Evolutionary conservation across 1,284 basidiomycete genomes (phyloP), one percentile per base, ranked within the genome.

Genomic region (Rhodotorula mucilaginosa): DNA sequence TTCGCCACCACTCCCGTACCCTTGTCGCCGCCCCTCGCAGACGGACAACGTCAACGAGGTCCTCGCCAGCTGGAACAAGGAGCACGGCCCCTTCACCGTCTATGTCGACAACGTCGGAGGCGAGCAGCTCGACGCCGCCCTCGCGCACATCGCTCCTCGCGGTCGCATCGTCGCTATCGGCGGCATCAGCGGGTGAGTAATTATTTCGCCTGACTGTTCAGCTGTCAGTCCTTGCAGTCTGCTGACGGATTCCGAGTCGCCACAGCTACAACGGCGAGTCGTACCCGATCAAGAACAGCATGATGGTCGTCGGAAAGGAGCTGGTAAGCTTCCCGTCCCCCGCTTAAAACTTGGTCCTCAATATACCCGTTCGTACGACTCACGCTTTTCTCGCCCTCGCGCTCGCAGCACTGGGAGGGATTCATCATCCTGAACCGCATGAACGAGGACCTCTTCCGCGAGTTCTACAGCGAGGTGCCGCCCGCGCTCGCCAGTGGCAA

Each of bases 241-340:
- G 2, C 26, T 57, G n/a, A 29, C 39, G 39, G 39, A 8, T 44
- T 10, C 10, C 10, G 39, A 10, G 7, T 44, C 39, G 39, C 39
- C 39, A 44, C 39, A 44, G 34, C 31, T 64, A 65, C 61, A 73
- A 74, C 62, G 64, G 65, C 18, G 44, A 60, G 46, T 64, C 69
- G 2, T 77, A 81, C 62, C 82, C 81, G 16, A 72, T 84, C 47
- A 80, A 80, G 67, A 83, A 83, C 78, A 80, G 81, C 67, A 79
- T 81, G 64, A 78, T 84, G 70, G 82, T 97, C 69, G 91, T 96
- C 77, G 80, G 86, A 1, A 88, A 90, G 81, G 86, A 91, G 63
- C 89, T 86, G 93, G 2, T 83, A 90, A 81, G 93, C 26, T 34
- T 34, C 34, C 4, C 39, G 39, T 34, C 10, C n/a, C 80, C 18